phyloP scores from a whole-genome alignment of 768 basidiomycete genomes.

The Tremella fuciformis region DNA sequence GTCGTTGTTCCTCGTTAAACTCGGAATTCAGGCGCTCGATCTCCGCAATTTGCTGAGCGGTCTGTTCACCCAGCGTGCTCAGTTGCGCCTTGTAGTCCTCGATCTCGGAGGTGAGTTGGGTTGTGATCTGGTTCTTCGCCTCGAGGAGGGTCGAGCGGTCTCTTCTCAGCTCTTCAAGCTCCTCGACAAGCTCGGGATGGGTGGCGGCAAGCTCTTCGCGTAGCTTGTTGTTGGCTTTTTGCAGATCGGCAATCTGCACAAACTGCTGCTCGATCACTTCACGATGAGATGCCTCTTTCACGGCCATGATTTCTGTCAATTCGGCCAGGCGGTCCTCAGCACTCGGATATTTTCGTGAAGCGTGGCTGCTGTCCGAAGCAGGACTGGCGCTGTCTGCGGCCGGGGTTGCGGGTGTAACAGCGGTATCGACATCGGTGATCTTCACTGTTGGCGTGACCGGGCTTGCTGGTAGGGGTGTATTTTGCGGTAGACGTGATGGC shows the following conservation, averaged over 20 bases:
- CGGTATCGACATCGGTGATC: not conserved
- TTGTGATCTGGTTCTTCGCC: not conserved
- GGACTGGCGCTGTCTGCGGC: not conserved
- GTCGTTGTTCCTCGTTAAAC: not conserved
- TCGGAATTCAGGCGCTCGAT: no score
- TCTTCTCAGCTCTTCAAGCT: slow-evolving; percentile 50
- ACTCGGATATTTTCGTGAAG: not conserved
- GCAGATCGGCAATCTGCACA: slow-evolving; percentile 60
- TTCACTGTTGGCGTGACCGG: not conserved
- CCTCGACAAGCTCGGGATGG: slow-evolving; percentile 23
- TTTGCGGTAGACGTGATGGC: not conserved
- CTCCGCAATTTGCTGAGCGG: not conserved
- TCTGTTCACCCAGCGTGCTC: not conserved
- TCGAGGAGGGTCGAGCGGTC: slow-evolving; percentile 3
- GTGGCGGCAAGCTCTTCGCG: slow-evolving; percentile 57
- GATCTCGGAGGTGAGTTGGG: slow-evolving; percentile 1
- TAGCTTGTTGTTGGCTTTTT: slow-evolving; percentile 77
- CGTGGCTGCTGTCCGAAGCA: not conserved
- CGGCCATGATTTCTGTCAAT: slow-evolving; percentile 66
- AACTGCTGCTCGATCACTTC: slow-evolving; percentile 73
- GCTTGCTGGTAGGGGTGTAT: not conserved
- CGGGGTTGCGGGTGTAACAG: slow-evolving; percentile 1
- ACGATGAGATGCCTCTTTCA: slow-evolving; percentile 87
- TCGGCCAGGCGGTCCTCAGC: slow-evolving; percentile 5
- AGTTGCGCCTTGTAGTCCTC: not conserved